Percentiles rank a stretch among this genome's conserved stretches.
Conservation (phyloP, 2,329 filamentous ascomycete genomes). For the Ceratocystis papillata region DNA sequence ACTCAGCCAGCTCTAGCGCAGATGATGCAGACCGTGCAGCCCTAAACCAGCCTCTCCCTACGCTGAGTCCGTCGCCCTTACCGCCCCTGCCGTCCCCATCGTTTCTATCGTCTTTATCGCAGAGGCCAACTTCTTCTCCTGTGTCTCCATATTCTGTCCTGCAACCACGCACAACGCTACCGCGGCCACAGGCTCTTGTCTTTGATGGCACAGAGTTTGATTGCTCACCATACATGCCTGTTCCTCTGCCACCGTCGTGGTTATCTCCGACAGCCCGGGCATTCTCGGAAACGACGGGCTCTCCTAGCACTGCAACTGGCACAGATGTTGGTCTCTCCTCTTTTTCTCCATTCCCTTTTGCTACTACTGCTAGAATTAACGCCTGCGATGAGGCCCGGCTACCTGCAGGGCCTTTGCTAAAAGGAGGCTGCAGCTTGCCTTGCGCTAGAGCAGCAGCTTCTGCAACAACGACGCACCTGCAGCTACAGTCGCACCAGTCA, state of each 20-base stretch:
- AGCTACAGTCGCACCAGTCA: slow-evolving; percentile 7
- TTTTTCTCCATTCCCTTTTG: too few species aligned
- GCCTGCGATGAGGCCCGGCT: slow-evolving; percentile 5
- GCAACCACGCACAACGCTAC: not conserved
- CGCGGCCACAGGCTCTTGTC: slow-evolving; percentile 4
- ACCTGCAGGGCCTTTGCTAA: slow-evolving; percentile 2
- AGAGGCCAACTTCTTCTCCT: not conserved
- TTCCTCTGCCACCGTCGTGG: not conserved
- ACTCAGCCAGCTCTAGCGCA: not conserved
- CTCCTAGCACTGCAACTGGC: not conserved
- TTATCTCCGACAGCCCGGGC: not conserved
- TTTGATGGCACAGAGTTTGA: not conserved
- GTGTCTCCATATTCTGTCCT: not conserved
- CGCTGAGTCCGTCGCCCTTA: not conserved
- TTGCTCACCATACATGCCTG: not conserved
- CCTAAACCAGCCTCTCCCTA: slow-evolving; percentile 3
- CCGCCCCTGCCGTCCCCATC: not conserved
- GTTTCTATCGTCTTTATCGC: not conserved
- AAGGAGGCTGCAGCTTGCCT: slow-evolving; percentile 9
- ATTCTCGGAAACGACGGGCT: not conserved
- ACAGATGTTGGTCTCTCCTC: not conserved
- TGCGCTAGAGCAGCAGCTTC: slow-evolving; percentile 10
- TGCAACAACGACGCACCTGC: slow-evolving; percentile 3
- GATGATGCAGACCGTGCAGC: not conserved
- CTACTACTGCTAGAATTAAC: not conserved